Conservation (phyloP, 2,329 filamentous ascomycete genomes). For the Diaporthe ampelina region DNA sequence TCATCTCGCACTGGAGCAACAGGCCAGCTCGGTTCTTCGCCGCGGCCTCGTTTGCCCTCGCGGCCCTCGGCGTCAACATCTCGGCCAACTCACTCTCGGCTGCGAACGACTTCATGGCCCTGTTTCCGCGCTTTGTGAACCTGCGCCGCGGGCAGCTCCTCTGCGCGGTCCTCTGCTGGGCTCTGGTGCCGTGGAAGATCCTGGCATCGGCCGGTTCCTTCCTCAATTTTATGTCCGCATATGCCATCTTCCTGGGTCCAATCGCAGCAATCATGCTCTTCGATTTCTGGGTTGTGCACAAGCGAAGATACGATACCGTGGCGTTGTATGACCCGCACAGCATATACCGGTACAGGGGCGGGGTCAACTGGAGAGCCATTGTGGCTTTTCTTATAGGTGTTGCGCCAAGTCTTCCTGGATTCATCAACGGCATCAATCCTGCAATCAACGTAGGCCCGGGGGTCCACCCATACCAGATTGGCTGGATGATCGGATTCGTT, state of each 20-base stretch:
- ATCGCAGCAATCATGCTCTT: conserved; percentile 55
- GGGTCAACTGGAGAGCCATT: conserved; percentile 53
- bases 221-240: conserved; percentile 67
- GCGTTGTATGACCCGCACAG: conserved; percentile 58
- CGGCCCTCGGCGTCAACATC: conserved; percentile 66
- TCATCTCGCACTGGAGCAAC: conserved; percentile 52
- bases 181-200: conserved; percentile 70
- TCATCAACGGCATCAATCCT: conserved; percentile 40
- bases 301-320: conserved; percentile 55
- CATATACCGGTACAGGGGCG: conserved; percentile 54
- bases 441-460: conserved; percentile 35
- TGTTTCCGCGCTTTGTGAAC: conserved; percentile 67
- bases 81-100: conserved; percentile 65
- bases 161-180: conserved; percentile 59
- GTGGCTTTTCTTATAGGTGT: conserved; percentile 48
- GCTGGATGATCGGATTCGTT: conserved; percentile 39
- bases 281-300: conserved; percentile 51
- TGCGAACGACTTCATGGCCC: conserved; percentile 64
- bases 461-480: conserved; percentile 39
- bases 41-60: conserved; percentile 49
- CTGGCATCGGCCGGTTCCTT: conserved; percentile 57
- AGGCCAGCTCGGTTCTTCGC: conserved; percentile 36
- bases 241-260: conserved; percentile 49
- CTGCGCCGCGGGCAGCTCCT: conserved; percentile 62
- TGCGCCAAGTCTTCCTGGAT: conserved; percentile 45